Percentiles rank a stretch among this genome's conserved stretches.
These are phyloP conservation scores for Phytophthora kernoviae DNA, from an alignment of 352 stramenopile genomes.

Conservation along the genomic window DNA sequence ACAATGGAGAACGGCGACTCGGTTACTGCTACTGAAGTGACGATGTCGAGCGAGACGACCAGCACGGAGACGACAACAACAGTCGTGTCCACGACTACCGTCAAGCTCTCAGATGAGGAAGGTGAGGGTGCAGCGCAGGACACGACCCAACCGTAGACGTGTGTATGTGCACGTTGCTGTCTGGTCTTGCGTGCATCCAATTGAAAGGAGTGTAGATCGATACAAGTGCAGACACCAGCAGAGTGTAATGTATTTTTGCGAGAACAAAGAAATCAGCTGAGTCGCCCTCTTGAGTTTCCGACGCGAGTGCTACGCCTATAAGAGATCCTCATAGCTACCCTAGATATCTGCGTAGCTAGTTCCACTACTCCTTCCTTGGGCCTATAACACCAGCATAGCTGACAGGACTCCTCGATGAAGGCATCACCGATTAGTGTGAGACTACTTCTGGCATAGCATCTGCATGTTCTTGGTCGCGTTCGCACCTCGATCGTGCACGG, in stretches of 20 bases:
- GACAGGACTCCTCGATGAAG: too few species aligned
- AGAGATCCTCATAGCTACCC: too few species aligned
- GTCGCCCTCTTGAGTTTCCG: too few species aligned
- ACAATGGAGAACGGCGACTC: background rate
- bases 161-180: constrained; percentile 23
- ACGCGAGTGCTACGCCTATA: too few species aligned
- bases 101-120: constrained; percentile 22
- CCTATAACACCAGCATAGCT: too few species aligned
- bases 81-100: constrained; percentile 10
- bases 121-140: constrained; percentile 11
- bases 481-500: too few species aligned
- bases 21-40: constrained; percentile 7
- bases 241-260: constrained; percentile 22
- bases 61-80: constrained; percentile 25
- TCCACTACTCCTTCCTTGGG: too few species aligned
- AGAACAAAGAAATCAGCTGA: background rate
- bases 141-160: constrained; percentile 24
- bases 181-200: constrained; percentile 7
- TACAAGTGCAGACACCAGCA: constrained; percentile 6
- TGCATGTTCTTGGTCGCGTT: too few species aligned
- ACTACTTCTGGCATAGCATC: too few species aligned
- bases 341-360: too few species aligned
- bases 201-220: constrained; percentile 1
- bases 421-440: too few species aligned
- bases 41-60: constrained; percentile 14